Evolutionary conservation across 2,329 filamentous ascomycete genomes (phyloP).

Genomic region (Neocatenulostroma microsporum): DNA sequence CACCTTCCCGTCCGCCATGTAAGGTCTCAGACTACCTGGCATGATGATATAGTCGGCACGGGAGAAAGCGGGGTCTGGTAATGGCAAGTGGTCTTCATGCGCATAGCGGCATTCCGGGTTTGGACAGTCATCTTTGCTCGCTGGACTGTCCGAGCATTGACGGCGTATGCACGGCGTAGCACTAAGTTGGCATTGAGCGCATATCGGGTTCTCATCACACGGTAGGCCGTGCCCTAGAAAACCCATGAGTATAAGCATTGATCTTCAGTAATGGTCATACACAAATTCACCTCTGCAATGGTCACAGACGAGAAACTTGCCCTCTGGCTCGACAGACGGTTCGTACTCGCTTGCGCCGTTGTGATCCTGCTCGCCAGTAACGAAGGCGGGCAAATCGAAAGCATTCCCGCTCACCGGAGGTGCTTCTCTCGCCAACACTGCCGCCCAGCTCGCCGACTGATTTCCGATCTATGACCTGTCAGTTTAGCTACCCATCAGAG

Average conservation of each 20-base stretch:
- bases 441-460: too few relatives aligned
- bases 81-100: neutral
- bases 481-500: too few relatives aligned
- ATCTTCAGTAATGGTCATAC: too few relatives aligned
- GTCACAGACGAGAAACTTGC: conserved; percentile 2
- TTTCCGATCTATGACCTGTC: too few relatives aligned
- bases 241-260: too few relatives aligned
- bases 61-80: neutral
- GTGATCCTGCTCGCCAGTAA: too few relatives aligned
- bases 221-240: neutral
- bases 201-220: neutral
- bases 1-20: neutral
- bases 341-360: too few relatives aligned
- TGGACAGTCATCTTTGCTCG: neutral
- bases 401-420: too few relatives aligned
- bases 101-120: neutral
- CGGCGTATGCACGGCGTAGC: neutral
- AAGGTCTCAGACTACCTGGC: neutral
- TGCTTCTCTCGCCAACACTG: too few relatives aligned
- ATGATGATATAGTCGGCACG: neutral
- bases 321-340: neutral
- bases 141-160: neutral
- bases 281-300: neutral
- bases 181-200: neutral
- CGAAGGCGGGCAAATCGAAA: too few relatives aligned